Conservation (phyloP, 208 protist genomes). For the Trypanosoma caninum region DNA sequence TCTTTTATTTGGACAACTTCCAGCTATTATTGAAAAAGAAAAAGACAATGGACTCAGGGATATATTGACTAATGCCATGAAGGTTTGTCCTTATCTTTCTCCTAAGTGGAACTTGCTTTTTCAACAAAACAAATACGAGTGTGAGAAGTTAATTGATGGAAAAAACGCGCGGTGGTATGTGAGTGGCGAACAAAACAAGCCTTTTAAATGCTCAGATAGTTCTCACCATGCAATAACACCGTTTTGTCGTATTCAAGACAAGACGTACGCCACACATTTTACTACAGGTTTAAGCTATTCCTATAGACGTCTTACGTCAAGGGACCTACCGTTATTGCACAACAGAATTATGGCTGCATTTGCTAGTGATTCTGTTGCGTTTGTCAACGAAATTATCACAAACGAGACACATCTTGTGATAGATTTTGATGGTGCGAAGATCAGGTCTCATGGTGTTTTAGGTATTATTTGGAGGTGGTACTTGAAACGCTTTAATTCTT, state of each 20-base stretch:
- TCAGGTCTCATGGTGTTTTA: conserved; percentile 32
- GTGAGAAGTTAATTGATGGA: conserved; percentile 8
- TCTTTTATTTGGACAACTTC: conserved; percentile 39
- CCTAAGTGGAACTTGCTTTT: not conserved
- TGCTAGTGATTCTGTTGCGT: conserved; percentile 30
- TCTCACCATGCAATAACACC: conserved; percentile 36
- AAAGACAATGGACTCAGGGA: not conserved
- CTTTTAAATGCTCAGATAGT: not conserved
- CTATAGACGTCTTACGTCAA: conserved; percentile 44
- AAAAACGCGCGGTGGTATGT: not conserved
- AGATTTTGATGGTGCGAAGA: conserved; percentile 50
- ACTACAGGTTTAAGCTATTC: conserved; percentile 50
- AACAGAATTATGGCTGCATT: conserved; percentile 51
- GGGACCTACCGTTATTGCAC: conserved; percentile 32
- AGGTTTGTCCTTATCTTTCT: conserved; percentile 14
- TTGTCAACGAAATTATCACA: conserved; percentile 62
- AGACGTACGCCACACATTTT: conserved; percentile 57
- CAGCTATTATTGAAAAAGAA: not conserved
- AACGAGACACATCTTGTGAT: conserved; percentile 44
- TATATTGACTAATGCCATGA: not conserved
- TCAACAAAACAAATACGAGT: conserved; percentile 4
- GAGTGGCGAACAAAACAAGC: not conserved
- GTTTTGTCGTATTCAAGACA: conserved; percentile 56
- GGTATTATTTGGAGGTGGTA: conserved; percentile 48
- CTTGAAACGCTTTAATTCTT: conserved; percentile 17